Evolutionary conservation across 169 alveolate genomes (phyloP), one percentile per base, ranked within the genome.

Genomic region (Blepharisma undulans): DNA sequence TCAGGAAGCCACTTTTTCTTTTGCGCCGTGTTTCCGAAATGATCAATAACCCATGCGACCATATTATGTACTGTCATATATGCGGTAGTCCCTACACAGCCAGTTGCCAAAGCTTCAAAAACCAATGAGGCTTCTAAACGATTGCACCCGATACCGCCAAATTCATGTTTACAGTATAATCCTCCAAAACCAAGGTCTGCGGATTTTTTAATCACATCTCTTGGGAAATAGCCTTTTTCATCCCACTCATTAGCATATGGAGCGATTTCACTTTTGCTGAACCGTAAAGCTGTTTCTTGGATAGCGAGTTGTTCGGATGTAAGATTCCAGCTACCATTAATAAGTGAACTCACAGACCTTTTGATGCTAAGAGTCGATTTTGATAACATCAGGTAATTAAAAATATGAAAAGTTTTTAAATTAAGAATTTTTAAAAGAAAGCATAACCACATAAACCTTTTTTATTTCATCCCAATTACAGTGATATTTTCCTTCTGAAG

Each of bases 391-490:
- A 48, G 66, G 66, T 18, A 48, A 48, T 48, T 48, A 48, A 36
- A 48, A 48, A 48, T 48, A 48, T 48, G 66, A 48, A 5, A 18
- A 48, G 14, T 72, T 72, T 72, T 72, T 25, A 72, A 25, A 72
- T 29, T 72, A 78, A 78, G 29, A 91, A 66, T 93, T 93, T 94
- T 93, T 95, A 91, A 98, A 98, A 59, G 96, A 97, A 30, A 98
- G 91, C 90, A 98, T 99, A 79, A 99, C 95, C 33, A 98, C 97
- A 95, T 97, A 99, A 34, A 97, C 94, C 93, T 97, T 98, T 93
- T 96, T 96, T 66, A 97, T 98, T 60, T 98, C 97, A 94, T 98
- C 99, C 99, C 99, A 98, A 90, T 96, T 95, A 66, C 97, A 97
- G 91, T 96, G 97, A 81, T 96, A 96, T 89, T 97, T 98, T 71